phyloP scores from a whole-genome alignment of 441 rosid species.

The Adansonia madagascariensis region DNA sequence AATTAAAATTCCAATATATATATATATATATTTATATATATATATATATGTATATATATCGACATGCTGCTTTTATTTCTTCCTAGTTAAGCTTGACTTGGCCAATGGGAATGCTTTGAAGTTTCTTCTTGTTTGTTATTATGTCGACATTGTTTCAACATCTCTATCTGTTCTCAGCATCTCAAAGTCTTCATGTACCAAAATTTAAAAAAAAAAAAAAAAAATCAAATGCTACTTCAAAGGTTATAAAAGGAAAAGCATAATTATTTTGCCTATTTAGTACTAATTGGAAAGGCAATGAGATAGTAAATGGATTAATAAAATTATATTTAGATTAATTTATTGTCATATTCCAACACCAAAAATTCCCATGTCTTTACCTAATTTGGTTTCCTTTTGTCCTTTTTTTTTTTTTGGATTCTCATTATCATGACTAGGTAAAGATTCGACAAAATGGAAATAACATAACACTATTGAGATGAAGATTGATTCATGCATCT shows the following conservation, averaged over 20 bases:
- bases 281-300: neutral
- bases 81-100: neutral
- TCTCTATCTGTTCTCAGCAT: neutral
- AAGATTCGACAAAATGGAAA: too few species aligned
- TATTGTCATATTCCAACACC: neutral
- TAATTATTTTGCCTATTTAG: neutral
- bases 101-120: neutral
- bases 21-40: too few species aligned
- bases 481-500: neutral
- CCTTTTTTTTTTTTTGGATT: neutral
- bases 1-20: neutral
- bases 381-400: neutral
- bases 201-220: too few species aligned
- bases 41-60: neutral
- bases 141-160: conserved; percentile 15
- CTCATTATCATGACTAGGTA: too few species aligned
- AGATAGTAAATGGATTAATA: neutral
- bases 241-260: neutral
- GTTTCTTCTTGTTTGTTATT: neutral
- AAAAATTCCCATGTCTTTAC: neutral
- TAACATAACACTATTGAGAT: neutral
- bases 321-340: neutral
- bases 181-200: neutral
- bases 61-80: neutral
- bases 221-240: too few species aligned